phyloP scores from a whole-genome alignment of 257 asterid species.

The Przewalskia tangutica region DNA sequence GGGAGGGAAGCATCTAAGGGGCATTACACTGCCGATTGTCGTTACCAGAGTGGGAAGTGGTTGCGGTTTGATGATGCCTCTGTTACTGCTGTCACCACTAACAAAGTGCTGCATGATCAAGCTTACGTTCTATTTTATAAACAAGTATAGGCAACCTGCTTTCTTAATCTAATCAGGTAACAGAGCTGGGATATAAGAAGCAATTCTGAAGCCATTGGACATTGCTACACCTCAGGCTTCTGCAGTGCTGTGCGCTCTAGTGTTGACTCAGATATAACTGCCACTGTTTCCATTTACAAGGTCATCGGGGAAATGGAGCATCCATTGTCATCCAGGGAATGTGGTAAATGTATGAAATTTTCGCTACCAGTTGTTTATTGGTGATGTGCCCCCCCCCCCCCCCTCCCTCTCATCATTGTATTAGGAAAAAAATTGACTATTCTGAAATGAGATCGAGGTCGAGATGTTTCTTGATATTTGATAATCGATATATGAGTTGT shows the following conservation, averaged over 20 bases:
- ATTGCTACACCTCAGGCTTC: not conserved
- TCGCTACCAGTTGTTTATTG: slow-evolving; percentile 1
- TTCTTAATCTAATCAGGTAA: not conserved
- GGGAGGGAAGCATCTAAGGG: slow-evolving; percentile 92
- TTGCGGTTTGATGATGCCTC: slow-evolving; percentile 76
- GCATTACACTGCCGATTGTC: slow-evolving; percentile 80
- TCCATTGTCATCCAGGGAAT: not conserved
- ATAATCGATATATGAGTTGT: not conserved
- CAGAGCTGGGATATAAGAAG: not conserved
- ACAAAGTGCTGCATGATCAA: slow-evolving; percentile 64
- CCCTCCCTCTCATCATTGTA: not conserved
- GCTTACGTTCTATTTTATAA: slow-evolving; percentile 83
- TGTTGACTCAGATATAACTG: not conserved
- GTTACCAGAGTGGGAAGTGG: slow-evolving; percentile 56
- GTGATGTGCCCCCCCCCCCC: not conserved
- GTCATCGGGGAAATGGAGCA: not conserved
- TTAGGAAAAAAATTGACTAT: not conserved
- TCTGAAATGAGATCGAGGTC: not conserved
- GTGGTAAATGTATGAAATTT: not conserved
- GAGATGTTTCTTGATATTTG: not conserved
- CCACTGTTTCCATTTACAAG: not conserved
- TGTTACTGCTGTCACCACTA: slow-evolving; percentile 38
- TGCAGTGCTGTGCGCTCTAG: not conserved
- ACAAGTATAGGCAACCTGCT: slow-evolving; percentile 32
- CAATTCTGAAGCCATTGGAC: not conserved